A percentile compares a stretch with the other conserved stretches of the same genome.
Conservation (phyloP, 2,329 filamentous ascomycete genomes). For the Beauveria brongniartii region DNA sequence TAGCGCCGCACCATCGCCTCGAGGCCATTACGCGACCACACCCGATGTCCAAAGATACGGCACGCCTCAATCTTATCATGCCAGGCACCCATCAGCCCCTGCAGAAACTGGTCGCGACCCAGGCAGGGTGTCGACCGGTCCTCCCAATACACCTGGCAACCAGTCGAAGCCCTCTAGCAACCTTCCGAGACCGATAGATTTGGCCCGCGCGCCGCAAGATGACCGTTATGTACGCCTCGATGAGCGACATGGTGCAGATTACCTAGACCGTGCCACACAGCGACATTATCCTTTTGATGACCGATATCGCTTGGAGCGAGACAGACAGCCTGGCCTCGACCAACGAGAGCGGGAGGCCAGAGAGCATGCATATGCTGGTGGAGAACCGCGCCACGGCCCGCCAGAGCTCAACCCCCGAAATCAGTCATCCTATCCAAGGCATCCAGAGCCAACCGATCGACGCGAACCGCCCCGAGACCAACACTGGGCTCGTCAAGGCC, state of each 20-base stretch:
- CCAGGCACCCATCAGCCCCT: slow-evolving; percentile 40
- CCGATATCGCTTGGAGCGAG: slow-evolving; percentile 41
- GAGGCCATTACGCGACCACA: slow-evolving; percentile 44
- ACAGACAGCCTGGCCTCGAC: slow-evolving; percentile 37
- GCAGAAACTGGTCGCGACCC: slow-evolving; percentile 37
- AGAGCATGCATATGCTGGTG: slow-evolving; percentile 41
- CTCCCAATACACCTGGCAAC: slow-evolving; percentile 42
- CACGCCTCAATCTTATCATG: slow-evolving; percentile 50
- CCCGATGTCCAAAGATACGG: slow-evolving; percentile 48
- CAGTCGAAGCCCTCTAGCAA: slow-evolving; percentile 43
- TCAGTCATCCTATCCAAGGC: slow-evolving; percentile 37
- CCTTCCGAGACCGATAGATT: slow-evolving; percentile 39
- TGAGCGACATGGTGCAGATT: slow-evolving; percentile 38
- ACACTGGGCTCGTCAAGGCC: slow-evolving; percentile 26
- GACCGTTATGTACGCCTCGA: slow-evolving; percentile 44
- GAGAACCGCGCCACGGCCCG: slow-evolving; percentile 34
- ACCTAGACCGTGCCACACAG: slow-evolving; percentile 42
- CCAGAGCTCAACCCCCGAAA: slow-evolving; percentile 37
- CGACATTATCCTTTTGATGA: slow-evolving; percentile 44
- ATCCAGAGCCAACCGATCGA: slow-evolving; percentile 33
- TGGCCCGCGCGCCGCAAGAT: slow-evolving; percentile 31
- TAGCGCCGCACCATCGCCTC: slow-evolving; percentile 39
- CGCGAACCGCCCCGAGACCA: slow-evolving; percentile 25
- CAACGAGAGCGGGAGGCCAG: slow-evolving; percentile 35
- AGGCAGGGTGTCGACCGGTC: slow-evolving; percentile 28